These are phyloP conservation scores for Magnusiomyces tetraspermus DNA, from an alignment of 1,139 yeast genomes.

Conservation along the genomic window DNA sequence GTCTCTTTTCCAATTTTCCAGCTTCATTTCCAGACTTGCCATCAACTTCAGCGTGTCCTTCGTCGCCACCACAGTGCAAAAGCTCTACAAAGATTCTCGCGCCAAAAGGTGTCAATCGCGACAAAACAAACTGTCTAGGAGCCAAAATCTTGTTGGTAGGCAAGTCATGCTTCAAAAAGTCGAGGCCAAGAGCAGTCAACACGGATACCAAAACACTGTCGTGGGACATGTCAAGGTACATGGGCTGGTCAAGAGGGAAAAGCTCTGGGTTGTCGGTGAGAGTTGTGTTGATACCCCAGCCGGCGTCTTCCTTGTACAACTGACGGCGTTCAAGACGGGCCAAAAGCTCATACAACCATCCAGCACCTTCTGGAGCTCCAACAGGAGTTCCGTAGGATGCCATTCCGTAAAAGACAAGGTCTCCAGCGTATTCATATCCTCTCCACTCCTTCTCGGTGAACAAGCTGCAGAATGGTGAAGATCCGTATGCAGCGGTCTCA, in stretches of 20 bases:
- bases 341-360: conserved; percentile 35
- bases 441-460: conserved; percentile 44
- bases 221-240: conserved; percentile 39
- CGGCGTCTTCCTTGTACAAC: conserved; percentile 20
- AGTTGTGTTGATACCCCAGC: conserved; percentile 34
- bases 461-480: conserved; percentile 39
- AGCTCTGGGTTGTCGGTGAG: conserved; percentile 24
- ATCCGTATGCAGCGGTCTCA: conserved; percentile 43
- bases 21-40: not conserved
- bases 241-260: conserved; percentile 36
- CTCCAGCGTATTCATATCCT: conserved; percentile 39
- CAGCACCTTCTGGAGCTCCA: conserved; percentile 37
- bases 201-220: conserved; percentile 35
- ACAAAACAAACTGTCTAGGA: conserved; percentile 36
- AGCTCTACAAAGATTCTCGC: conserved; percentile 36
- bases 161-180: conserved; percentile 31
- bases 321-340: conserved; percentile 29
- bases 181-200: conserved; percentile 35
- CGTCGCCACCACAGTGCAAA: conserved; percentile 30
- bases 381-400: conserved; percentile 33
- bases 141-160: conserved; percentile 31
- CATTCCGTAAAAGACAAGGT: conserved; percentile 36
- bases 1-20: conserved; percentile 26
- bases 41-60: not conserved
- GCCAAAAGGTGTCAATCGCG: conserved; percentile 38